Evolutionary conservation across 2,329 filamentous ascomycete genomes (phyloP), one percentile per base, ranked within the genome.

Genomic region (Hypocreales sp.): DNA sequence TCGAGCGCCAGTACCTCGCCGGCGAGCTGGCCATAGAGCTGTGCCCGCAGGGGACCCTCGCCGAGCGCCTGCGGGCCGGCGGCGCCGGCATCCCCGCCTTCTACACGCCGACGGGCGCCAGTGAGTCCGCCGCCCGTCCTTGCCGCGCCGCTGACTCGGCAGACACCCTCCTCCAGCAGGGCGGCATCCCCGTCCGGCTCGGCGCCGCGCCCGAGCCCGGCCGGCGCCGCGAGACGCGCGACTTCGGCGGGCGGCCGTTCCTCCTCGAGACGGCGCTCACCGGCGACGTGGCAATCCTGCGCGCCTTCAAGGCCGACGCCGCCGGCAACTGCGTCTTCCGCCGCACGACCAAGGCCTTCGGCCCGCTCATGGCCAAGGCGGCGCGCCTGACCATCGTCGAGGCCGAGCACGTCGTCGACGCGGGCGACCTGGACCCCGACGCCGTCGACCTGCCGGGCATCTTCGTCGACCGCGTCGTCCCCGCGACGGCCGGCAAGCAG

Each of bases 251-350:
- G 27, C 74, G 72, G 48, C 65, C 64, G 4, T 86, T 79, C 40
- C 60, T 83, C 16, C 78, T 87, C 71, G 80, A 87, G 53, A 75
- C 74, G 29, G 73, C 80, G 0, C 64, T 87, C 22, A 67, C 68
- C 0, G 80, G 77, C 8, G 80, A 87, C 42, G 75, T 82, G 26
- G 79, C 80, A 0, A 82, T 86, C 33, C 51, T 87, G 27, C 66
- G 80, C 30, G 80, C 80, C 1, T 78, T 70, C 61, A 83, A 80
- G 50, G 79, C 67, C 0, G 80, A 87, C 44, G 68, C 72, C 34
- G 69, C 76, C 5, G 80, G 80, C 9, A 87, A 87, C 51, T 83
- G 78, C 45, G 66, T 81, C 21, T 90, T 92, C 58, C 63, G 79
- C 48, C 75, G 79, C 50, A 78, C 79, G 0, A 82, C 78, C 18